Percentiles rank a stretch among this genome's conserved stretches.
Evolutionary conservation across 164 flowering plant genomes (phyloP).

Genomic region (Liriodendron chinense): DNA sequence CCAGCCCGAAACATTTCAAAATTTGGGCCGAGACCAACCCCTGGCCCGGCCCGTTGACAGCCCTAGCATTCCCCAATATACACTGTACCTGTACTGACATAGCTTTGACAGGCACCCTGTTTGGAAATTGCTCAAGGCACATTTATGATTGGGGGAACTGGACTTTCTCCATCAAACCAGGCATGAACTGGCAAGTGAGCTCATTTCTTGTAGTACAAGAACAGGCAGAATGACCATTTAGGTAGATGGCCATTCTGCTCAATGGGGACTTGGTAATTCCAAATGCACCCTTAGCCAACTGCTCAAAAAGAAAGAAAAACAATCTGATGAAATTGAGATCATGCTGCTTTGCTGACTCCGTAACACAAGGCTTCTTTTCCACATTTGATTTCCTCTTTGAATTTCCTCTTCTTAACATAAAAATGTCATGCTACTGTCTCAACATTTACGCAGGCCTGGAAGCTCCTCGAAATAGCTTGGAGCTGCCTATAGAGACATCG

Average conservation of each 20-base stretch:
- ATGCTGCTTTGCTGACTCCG: neutral
- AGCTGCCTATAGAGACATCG: conserved; percentile 49
- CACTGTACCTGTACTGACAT: too few relatives aligned
- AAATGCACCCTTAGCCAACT: neutral
- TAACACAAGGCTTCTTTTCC: neutral
- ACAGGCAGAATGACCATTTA: neutral
- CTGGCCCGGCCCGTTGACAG: too few relatives aligned
- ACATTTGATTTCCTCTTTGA: neutral
- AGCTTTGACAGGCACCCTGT: neutral
- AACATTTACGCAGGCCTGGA: conserved; percentile 43
- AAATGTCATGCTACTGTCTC: neutral
- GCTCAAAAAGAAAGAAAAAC: neutral
- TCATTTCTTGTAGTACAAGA: neutral
- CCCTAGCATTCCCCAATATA: too few relatives aligned
- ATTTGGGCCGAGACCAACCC: too few relatives aligned
- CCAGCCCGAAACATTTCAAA: too few relatives aligned
- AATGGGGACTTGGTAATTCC: neutral
- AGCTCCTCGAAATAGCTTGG: conserved; percentile 84
- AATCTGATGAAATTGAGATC: neutral
- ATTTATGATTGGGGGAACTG: neutral
- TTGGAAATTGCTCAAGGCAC: neutral
- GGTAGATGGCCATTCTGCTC: too few relatives aligned
- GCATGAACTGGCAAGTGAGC: neutral
- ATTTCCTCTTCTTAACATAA: neutral
- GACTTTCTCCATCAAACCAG: neutral